A percentile compares a stretch with the other conserved stretches of the same genome.
Conservation (phyloP, 345 rosid species). For the Citrus mangshanensis region DNA sequence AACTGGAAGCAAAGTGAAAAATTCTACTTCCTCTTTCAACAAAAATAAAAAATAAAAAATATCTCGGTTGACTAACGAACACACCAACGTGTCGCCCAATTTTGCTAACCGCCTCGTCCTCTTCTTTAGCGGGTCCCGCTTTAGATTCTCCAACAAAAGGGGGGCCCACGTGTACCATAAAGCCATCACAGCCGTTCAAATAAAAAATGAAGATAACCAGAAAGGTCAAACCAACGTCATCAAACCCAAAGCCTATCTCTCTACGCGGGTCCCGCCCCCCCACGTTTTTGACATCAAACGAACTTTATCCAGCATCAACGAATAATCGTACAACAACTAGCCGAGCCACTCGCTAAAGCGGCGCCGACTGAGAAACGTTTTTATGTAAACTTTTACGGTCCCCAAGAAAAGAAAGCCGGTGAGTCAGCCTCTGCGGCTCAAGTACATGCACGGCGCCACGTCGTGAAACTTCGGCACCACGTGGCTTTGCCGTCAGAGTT, state of each 20-base stretch:
- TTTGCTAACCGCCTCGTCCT: not conserved
- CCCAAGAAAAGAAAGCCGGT: not conserved
- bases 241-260: not conserved
- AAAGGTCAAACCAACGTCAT: not conserved
- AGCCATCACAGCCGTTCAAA: not conserved
- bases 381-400: not conserved
- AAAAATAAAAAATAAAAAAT: not conserved
- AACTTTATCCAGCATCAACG: not conserved
- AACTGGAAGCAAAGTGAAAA: not conserved
- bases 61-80: constrained; percentile 6
- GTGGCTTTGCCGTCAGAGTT: constrained; percentile 2
- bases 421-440: constrained; percentile 5
- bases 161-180: not conserved
- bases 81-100: not conserved
- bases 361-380: not conserved
- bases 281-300: not conserved
- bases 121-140: not conserved
- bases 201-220: not conserved
- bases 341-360: not conserved
- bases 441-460: constrained; percentile 19
- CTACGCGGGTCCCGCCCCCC: not conserved
- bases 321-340: not conserved
- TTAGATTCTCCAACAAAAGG: not conserved
- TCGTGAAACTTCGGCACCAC: not conserved
- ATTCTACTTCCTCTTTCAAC: too few species aligned